Evolutionary conservation across 2,329 filamentous ascomycete species (phyloP).

Genomic region (Ophiostoma novo-ulmi): DNA sequence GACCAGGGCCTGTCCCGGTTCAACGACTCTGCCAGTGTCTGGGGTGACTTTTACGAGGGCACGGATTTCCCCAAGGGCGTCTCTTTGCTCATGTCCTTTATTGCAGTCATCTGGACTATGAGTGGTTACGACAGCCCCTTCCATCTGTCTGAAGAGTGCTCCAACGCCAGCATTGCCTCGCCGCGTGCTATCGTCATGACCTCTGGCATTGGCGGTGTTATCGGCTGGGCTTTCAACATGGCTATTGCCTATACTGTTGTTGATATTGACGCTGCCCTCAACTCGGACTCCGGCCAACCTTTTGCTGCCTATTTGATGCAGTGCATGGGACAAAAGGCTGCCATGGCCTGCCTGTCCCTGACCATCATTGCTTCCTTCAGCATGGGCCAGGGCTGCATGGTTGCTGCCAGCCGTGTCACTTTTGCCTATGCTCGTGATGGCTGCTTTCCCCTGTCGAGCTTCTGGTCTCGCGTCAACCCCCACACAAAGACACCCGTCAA

Average conservation of each 20-base stretch:
- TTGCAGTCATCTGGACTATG: conserved; percentile 66
- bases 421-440: conserved; percentile 70
- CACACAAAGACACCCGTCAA: conserved; percentile 63
- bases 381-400: conserved; percentile 70
- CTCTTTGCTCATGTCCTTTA: conserved; percentile 65
- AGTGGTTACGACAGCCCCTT: conserved; percentile 64
- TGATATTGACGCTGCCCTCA: conserved; percentile 54
- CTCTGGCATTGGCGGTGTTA: conserved; percentile 57
- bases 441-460: conserved; percentile 57
- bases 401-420: conserved; percentile 59
- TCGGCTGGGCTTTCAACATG: conserved; percentile 69
- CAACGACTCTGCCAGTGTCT: conserved; percentile 50
- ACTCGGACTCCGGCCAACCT: conserved; percentile 61
- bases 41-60: conserved; percentile 59
- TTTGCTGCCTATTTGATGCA: conserved; percentile 67
- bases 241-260: conserved; percentile 68
- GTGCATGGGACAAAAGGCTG: conserved; percentile 55
- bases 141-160: conserved; percentile 70
- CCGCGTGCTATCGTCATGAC: conserved; percentile 69
- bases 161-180: conserved; percentile 64
- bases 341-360: conserved; percentile 57
- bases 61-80: conserved; percentile 65
- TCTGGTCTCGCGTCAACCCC: conserved; percentile 56
- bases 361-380: conserved; percentile 66
- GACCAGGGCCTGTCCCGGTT: conserved; percentile 40